A percentile compares a stretch with the other conserved stretches of the same genome.
Conservation (phyloP, 2,329 filamentous ascomycete species). For the Chrysoporthe austroafricana region DNA sequence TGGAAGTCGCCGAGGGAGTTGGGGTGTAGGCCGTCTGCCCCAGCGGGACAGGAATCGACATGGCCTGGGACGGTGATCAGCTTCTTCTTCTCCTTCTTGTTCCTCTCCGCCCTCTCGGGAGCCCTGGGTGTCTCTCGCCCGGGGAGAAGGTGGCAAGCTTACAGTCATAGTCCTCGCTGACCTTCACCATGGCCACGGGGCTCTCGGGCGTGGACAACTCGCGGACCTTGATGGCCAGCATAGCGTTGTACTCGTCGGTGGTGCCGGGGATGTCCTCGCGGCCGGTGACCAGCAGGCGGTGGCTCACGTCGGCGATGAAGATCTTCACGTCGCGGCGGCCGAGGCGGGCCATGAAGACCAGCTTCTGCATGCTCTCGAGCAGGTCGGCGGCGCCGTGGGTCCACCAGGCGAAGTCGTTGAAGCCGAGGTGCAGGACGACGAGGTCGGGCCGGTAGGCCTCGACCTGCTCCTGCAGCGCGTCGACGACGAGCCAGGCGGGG, state of each 20-base stretch:
- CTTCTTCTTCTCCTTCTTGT: background rate
- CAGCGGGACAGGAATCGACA: constrained; percentile 33
- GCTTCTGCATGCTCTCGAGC: constrained; percentile 32
- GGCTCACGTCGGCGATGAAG: constrained; percentile 38
- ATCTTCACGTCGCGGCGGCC: constrained; percentile 36
- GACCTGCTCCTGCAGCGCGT: constrained; percentile 36
- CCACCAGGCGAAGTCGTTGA: constrained; percentile 41
- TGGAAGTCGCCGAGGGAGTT: constrained; percentile 46
- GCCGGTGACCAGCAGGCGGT: constrained; percentile 33
- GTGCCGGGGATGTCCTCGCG: constrained; percentile 33
- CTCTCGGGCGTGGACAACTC: constrained; percentile 36
- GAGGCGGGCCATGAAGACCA: constrained; percentile 38
- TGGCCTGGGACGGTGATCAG: constrained; percentile 28
- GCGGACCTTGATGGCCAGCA: constrained; percentile 32
- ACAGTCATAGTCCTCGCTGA: constrained; percentile 40
- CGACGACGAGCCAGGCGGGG: constrained; percentile 38
- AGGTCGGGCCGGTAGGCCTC: constrained; percentile 38
- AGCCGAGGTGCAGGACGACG: constrained; percentile 40
- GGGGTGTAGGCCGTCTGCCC: constrained; percentile 49
- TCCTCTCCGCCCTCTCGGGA: background rate
- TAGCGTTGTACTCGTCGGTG: constrained; percentile 35
- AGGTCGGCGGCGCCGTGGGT: constrained; percentile 30
- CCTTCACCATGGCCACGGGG: constrained; percentile 39
- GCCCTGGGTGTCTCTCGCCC: no score
- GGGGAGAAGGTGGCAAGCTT: constrained; percentile 18